Evolutionary conservation across 208 protist species (phyloP), one percentile per base, ranked within the genome.

Genomic region (Plasmodiophora brassicae): DNA sequence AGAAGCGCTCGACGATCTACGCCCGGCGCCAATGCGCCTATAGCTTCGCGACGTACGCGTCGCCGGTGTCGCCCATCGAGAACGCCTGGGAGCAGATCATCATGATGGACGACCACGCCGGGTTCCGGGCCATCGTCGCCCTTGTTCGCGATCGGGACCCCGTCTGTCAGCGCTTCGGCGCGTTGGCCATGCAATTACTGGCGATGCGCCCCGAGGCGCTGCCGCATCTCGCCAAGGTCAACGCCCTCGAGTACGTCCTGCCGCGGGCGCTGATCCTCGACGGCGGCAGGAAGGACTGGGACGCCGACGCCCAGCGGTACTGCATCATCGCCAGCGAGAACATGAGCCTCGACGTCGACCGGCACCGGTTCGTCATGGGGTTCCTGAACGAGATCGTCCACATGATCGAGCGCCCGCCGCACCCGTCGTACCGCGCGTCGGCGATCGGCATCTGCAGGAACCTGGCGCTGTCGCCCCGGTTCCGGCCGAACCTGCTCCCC

Each of bases 31-130:
- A 78, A 78, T 78, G 65, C 41, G 65, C 65, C n/a, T 78, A 78
- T 78, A 78, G 65, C 41, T 78, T 78, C n/a, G 65, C 65, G 41
- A 78, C 65, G 14, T 78, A 78, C 65, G 41, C 65, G 65, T 44
- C 32, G 32, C 32, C 32, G 5, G n/a, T 36, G 41, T 78, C 65
- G 65, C 65, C 65, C 10, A 32, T 78, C 14, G 14, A 5, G 5
- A 32, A 78, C n/a, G 65, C 65, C 20, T 78, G 65, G 65, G 65
- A 78, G n/a, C 65, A 78, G 65, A 78, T 78, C n/a, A 32, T 78
- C 65, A 38, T 5, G 5, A 78, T 78, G 65, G 65, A 78, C 10
- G 41, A 78, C n/a, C 65, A 78, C 41, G 65, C 65, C n/a, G 65
- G 65, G 65, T 78, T 78, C n/a, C 65, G n/a, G 32, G 5, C 65